Evolutionary conservation across 1,284 basidiomycete genomes (phyloP), one percentile per base, ranked within the genome.

Genomic region (Trametes versicolor): DNA sequence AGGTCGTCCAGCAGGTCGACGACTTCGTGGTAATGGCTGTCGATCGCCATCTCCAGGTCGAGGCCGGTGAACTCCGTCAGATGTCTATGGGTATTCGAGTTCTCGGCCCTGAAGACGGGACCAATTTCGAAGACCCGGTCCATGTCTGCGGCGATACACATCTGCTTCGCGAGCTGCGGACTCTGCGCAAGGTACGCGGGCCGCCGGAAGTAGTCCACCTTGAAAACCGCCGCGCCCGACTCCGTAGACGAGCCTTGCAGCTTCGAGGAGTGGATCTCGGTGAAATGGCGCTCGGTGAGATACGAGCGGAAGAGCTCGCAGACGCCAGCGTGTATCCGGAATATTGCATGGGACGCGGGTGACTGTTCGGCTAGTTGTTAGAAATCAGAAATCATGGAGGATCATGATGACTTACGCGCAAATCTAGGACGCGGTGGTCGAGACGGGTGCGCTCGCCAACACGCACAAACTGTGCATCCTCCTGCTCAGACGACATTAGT

Each of bases 11-110:
- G 74, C 53, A 77, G 72, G 52, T 81, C 76, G 64, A 82, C 68
- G 27, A 79, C 79, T 63, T 80, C 90, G 77, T 90, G 86, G 76
- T 92, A 92, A 77, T 90, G 84, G 72, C 85, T 85, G 64, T 89
- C 83, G 70, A 91, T 87, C 6, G 85, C 83, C 89, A 92, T 91
- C 76, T 91, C 89, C 66, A 91, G 78, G 81, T 91, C 90, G 63
- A 92, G 81, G 52, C 89, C 89, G 64, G 85, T 89, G 76, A 91
- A 92, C 78, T 92, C 90, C 68, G 90, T 92, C 80, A 92, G 79
- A 78, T 92, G 90, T 57, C 90, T 83, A 76, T 90, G 86, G 19
- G 89, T 91, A 79, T 90, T 89, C 58, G 87, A 89, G 79, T 91
- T 87, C 75, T 92, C 90, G 21, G 90, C 90, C 63, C 90, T 82